Base-by-base conservation (phyloP, 1,139 yeast genomes). In the Magnusiomyces sp. region DNA sequence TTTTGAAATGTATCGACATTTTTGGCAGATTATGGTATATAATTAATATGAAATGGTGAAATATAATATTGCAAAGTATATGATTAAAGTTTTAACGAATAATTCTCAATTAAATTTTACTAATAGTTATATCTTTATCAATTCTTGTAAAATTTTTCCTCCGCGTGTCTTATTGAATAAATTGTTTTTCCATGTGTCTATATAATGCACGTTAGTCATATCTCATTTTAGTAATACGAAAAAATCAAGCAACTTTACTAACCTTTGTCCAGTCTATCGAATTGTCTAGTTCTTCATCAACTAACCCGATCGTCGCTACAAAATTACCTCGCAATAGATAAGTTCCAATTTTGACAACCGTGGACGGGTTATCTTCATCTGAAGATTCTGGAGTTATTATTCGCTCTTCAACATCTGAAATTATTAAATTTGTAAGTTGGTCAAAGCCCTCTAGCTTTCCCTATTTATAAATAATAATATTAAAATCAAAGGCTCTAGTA, bases 391-490 rank as follows among this genome's bases (percentile, higher is more conserved):
- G 19, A 7, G 67, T 52, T 16, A 70, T 66, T 34, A 69, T 58
- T 34, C 80, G 63, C 61, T 85, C 92, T 36, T 74, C 65, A n/a
- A 92, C 74, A 34, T 74, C 68, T 7, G 81, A 68, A 41, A 90
- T 70, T 40, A 88, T 73, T 19, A 90, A 61, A 62, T 90, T 90
- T 29, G 95, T 83, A 47, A 83, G 73, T 59, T 83, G 82, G 64
- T 90, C 97, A 61, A 75, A 89, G 19, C 96, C 95, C 62, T 81
- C 82, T 40, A 90, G 74, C 29, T 68, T 72, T 1, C 96, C 97
- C 63, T 78, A 58, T 46, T 58, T 34, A 50, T 48, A 32, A 14
- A 16, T 14, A 32, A 13, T 14, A 34, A 36, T 10, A 16, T 3
- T 14, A 34, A 9, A 13, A 53, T 57, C 29, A 51, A 57, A 62